phyloP scores from a whole-genome alignment of 257 asterid species.

The Hygrophila difformis region DNA sequence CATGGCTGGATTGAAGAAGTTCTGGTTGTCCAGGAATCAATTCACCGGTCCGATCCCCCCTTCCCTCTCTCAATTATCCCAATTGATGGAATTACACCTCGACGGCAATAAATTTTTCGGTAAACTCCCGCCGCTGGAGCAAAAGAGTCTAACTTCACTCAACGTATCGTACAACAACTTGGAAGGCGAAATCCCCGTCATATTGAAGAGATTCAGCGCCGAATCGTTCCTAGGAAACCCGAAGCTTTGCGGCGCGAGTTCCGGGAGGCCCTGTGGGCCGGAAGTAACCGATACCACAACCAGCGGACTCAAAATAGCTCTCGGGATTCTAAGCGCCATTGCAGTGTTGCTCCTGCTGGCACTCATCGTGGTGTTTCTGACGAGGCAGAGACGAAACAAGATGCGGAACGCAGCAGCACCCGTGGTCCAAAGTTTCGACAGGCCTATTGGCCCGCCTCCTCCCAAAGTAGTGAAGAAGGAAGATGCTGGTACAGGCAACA shows the following conservation, averaged over 20 bases:
- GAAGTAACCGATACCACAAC: not conserved
- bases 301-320: not conserved
- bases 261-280: conserved; percentile 24
- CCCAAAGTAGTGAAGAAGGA: not conserved
- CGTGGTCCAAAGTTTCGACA: not conserved
- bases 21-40: conserved; percentile 55
- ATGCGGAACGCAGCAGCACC: not conserved
- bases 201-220: conserved; percentile 25
- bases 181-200: conserved; percentile 54
- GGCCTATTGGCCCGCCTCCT: not conserved
- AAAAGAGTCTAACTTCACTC: conserved; percentile 24
- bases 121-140: conserved; percentile 36
- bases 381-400: not conserved
- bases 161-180: conserved; percentile 49
- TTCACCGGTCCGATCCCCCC: conserved; percentile 56
- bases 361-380: not conserved
- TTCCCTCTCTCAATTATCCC: conserved; percentile 29
- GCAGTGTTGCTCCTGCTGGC: not conserved
- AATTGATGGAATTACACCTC: conserved; percentile 43
- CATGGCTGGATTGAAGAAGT: conserved; percentile 54
- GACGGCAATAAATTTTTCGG: conserved; percentile 66
- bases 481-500: not conserved
- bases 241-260: conserved; percentile 44
- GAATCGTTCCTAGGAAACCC: conserved; percentile 44
- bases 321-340: not conserved